Conservation (phyloP, 768 basidiomycete species). For the Tylopilus plumbeoviolaceoides region DNA sequence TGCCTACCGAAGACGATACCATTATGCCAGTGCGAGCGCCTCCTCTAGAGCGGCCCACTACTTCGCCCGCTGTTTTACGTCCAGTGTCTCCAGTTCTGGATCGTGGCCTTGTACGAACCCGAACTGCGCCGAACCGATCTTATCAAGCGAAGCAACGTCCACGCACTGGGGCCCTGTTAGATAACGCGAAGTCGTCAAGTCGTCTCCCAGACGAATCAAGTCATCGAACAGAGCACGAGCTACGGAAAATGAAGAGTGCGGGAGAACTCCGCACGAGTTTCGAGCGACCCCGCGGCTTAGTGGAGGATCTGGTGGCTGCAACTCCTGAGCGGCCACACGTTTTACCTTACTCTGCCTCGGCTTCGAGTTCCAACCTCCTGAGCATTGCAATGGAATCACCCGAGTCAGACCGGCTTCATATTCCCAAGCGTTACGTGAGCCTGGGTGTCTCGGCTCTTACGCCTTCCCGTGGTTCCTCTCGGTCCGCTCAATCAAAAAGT, state of each 20-base stretch:
- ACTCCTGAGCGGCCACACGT: slow-evolving; percentile 40
- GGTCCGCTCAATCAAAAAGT: slow-evolving; percentile 38
- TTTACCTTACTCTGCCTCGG: slow-evolving; percentile 54
- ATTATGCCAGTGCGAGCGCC: slow-evolving; percentile 63
- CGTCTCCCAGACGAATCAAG: slow-evolving; percentile 37
- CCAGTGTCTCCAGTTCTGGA: slow-evolving; percentile 22
- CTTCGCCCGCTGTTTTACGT: slow-evolving; percentile 41
- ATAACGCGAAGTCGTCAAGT: slow-evolving; percentile 17
- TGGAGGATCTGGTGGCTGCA: slow-evolving; percentile 27
- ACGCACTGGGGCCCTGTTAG: slow-evolving; percentile 28
- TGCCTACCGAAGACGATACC: slow-evolving; percentile 60
- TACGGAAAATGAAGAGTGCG: slow-evolving; percentile 85
- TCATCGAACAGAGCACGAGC: slow-evolving; percentile 50
- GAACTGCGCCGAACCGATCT: slow-evolving; percentile 65
- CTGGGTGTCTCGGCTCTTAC: slow-evolving; percentile 46
- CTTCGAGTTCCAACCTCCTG: slow-evolving; percentile 66
- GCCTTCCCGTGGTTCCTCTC: slow-evolving; percentile 33
- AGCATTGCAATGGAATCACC: slow-evolving; percentile 30
- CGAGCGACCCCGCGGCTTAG: slow-evolving; percentile 24
- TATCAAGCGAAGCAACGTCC: slow-evolving; percentile 44
- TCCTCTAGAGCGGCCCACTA: slow-evolving; percentile 47
- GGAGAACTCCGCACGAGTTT: slow-evolving; percentile 59
- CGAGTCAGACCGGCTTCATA: slow-evolving; percentile 33
- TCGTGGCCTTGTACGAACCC: slow-evolving; percentile 60
- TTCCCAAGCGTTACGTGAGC: slow-evolving; percentile 63